phyloP scores from a whole-genome alignment of 352 stramenopile genomes.

The Discostella stelligera region DNA sequence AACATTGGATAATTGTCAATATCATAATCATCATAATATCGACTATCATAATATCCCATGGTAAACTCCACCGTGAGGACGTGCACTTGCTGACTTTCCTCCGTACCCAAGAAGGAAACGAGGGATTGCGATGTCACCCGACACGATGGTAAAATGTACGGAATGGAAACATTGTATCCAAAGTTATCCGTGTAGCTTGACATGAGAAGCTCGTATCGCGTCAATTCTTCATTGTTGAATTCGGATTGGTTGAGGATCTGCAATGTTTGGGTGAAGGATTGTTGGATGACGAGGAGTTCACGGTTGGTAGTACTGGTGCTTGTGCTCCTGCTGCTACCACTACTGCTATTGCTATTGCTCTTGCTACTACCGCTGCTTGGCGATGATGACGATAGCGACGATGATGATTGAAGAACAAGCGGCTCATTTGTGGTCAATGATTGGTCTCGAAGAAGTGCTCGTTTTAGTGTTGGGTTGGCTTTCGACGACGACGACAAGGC shows the following conservation, averaged over 20 bases:
- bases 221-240: not conserved
- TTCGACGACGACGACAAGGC: not conserved
- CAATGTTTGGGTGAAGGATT: not conserved
- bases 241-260: not conserved
- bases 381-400: not conserved
- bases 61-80: not conserved
- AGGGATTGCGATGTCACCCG: not conserved
- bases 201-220: not conserved
- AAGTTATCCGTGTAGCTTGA: not conserved
- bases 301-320: not conserved
- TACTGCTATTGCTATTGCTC: too few species aligned
- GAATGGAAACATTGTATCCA: not conserved
- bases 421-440: not conserved
- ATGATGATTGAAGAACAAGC: not conserved
- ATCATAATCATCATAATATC: not conserved
- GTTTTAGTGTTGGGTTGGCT: not conserved
- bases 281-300: not conserved
- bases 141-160: not conserved
- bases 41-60: slow-evolving; percentile 7
- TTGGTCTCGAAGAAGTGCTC: not conserved
- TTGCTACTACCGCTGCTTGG: too few species aligned
- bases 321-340: too few species aligned
- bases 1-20: slow-evolving; percentile 1
- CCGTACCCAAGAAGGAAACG: not conserved
- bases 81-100: not conserved